Conservation (phyloP, 192 early-diverging fungal species). For the Backusella mclennaniae region DNA sequence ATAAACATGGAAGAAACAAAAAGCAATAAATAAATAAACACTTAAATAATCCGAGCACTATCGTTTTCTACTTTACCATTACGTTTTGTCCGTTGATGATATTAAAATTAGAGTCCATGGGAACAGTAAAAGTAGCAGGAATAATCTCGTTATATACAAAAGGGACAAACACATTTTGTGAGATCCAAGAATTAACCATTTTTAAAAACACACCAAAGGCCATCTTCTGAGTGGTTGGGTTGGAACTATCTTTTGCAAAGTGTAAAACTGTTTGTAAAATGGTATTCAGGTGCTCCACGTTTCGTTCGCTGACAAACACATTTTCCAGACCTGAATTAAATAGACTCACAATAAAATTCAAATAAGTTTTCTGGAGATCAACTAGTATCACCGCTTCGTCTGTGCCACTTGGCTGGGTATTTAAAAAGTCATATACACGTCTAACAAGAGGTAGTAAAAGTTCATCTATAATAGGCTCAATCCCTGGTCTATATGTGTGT, state of each 20-base stretch:
- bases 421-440: slow-evolving; percentile 82
- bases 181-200: slow-evolving; percentile 65
- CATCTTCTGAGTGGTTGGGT: slow-evolving; percentile 59
- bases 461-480: slow-evolving; percentile 69
- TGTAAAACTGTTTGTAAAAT: slow-evolving; percentile 69
- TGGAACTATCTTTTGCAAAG: slow-evolving; percentile 59
- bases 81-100: slow-evolving; percentile 71
- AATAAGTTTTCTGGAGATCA: slow-evolving; percentile 80
- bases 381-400: slow-evolving; percentile 79
- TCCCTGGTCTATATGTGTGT: slow-evolving; percentile 84
- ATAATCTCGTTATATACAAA: slow-evolving; percentile 77
- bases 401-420: slow-evolving; percentile 80
- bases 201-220: slow-evolving; percentile 71
- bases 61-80: slow-evolving; percentile 45
- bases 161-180: slow-evolving; percentile 46
- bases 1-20: neutral
- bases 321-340: slow-evolving; percentile 80
- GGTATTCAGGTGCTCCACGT: slow-evolving; percentile 56
- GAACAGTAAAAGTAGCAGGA: slow-evolving; percentile 77
- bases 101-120: slow-evolving; percentile 70
- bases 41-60: neutral
- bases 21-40: neutral
- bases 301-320: slow-evolving; percentile 72
- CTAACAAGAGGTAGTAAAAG: slow-evolving; percentile 78
- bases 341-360: slow-evolving; percentile 73